Percentiles rank a stretch among this genome's conserved stretches.
These are phyloP conservation scores for Tephrocybe sp. DNA, from an alignment of 768 basidiomycete species.

Conservation along the genomic window DNA sequence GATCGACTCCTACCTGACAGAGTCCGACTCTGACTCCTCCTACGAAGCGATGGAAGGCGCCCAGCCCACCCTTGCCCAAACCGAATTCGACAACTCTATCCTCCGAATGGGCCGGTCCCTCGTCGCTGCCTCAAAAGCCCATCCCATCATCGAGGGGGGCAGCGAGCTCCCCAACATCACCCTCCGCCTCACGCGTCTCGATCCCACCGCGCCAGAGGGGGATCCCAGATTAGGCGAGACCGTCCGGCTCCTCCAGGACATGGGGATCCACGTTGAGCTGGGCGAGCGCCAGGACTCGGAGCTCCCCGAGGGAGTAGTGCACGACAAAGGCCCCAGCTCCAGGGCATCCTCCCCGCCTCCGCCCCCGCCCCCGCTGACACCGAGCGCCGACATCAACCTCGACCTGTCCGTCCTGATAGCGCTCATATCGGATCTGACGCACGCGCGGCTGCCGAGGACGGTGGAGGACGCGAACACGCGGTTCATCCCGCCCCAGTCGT, in stretches of 20 bases:
- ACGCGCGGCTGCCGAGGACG: slow-evolving; percentile 60
- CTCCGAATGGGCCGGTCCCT: slow-evolving; percentile 71
- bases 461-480: slow-evolving; percentile 58
- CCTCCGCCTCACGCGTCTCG: slow-evolving; percentile 70
- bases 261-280: slow-evolving; percentile 69
- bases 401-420: slow-evolving; percentile 87
- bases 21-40: slow-evolving; percentile 49
- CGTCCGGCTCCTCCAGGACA: slow-evolving; percentile 48
- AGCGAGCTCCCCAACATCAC: slow-evolving; percentile 46
- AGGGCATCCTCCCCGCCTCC: slow-evolving; percentile 13
- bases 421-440: slow-evolving; percentile 79
- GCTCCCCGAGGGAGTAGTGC: slow-evolving; percentile 15
- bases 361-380: slow-evolving; percentile 31
- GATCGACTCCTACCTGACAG: slow-evolving; percentile 77
- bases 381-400: slow-evolving; percentile 68
- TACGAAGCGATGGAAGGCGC: slow-evolving; percentile 50
- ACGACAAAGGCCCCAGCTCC: no score
- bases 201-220: slow-evolving; percentile 36
- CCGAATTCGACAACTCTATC: slow-evolving; percentile 70
- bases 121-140: slow-evolving; percentile 58
- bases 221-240: slow-evolving; percentile 66
- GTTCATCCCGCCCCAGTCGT: slow-evolving; percentile 60
- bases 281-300: slow-evolving; percentile 49
- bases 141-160: slow-evolving; percentile 46
- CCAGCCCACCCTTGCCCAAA: slow-evolving; percentile 44